Conservation (phyloP, 2,329 filamentous ascomycete genomes). For the Trichoderma citrinoviride region DNA sequence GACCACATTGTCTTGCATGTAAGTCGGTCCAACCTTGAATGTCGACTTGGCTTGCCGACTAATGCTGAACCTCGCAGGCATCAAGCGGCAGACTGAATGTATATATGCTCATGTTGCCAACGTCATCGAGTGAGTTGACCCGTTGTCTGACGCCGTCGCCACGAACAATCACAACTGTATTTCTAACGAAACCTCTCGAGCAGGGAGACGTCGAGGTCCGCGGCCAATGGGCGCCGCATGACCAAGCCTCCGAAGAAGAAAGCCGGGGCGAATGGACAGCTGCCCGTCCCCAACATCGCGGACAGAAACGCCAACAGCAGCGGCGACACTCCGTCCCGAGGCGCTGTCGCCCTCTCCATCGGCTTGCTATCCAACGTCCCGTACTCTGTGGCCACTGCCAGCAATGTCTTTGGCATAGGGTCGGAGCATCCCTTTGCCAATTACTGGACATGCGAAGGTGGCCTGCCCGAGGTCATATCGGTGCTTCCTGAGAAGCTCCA, state of each 20-base stretch:
- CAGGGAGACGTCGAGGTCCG: constrained; percentile 58
- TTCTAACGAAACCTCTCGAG: constrained; percentile 5
- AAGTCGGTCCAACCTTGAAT: constrained; percentile 32
- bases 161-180: constrained; percentile 2
- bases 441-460: constrained; percentile 79
- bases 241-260: constrained; percentile 58
- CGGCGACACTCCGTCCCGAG: constrained; percentile 45
- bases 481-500: constrained; percentile 74
- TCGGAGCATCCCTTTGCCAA: constrained; percentile 78
- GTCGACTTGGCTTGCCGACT: neutral
- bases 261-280: constrained; percentile 37
- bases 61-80: constrained; percentile 48
- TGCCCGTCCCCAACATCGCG: constrained; percentile 53
- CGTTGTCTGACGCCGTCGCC: too few species aligned
- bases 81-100: constrained; percentile 74
- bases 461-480: constrained; percentile 69
- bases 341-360: constrained; percentile 54
- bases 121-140: constrained; percentile 62
- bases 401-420: constrained; percentile 78
- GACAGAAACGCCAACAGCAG: constrained; percentile 50
- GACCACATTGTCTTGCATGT: constrained; percentile 67
- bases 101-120: constrained; percentile 75
- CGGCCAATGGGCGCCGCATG: constrained; percentile 54
- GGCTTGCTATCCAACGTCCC: constrained; percentile 70
- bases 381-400: constrained; percentile 66